Evolutionary conservation across 176 grass and related monocot species (phyloP), one percentile per base, ranked within the genome.

Genomic region (Hordeum vulgare): DNA sequence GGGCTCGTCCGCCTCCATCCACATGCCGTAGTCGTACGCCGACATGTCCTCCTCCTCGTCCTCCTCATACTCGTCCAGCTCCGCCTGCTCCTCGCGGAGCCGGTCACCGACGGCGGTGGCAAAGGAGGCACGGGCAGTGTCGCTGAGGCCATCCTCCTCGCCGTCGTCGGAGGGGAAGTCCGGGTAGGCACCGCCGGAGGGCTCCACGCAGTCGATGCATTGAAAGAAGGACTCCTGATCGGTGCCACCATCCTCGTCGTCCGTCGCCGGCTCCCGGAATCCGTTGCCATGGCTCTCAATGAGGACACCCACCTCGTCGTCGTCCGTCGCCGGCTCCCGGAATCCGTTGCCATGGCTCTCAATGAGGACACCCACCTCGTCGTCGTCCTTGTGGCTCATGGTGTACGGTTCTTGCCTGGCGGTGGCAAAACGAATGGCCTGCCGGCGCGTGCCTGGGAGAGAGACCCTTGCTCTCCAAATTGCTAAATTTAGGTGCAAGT

Each of bases 1-100:
- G 4, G 88, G 87, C 23, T 98, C 90, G 4, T 74, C 71, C 44
- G 74, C n/a, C 25, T 21, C 85, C 96, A 91, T 91, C 96, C 96
- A 98, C 74, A 83, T 53, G 66, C 33, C 72, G 42, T 89, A 89
- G 72, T 83, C 90, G 29, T 95, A 98, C 20, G 64, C 56, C 20
- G 72, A 85, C 72, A 68, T 40, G 39, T 89, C 87, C 14, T 89
- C 83, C 2, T 89, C 83, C 8, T 93, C 92, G 4, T 82, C 72
- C 1, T 85, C 83, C 17, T 86, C 93, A 1, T 75, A 74, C 8
- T 47, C 76, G 0, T 78, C 89, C 45, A 51, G 11, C 45, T 60
- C 78, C 8, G 57, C 54, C 83, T 85, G 73, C 27, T 82, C 85
- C 77, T 91, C 86, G 8, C 71, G 58, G 29, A 94, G 75, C 12